Percentiles rank a stretch among this genome's conserved stretches.
These are phyloP conservation scores for Ogataea pignaliae DNA, from an alignment of 805 yeast genomes.

Conservation along the genomic window DNA sequence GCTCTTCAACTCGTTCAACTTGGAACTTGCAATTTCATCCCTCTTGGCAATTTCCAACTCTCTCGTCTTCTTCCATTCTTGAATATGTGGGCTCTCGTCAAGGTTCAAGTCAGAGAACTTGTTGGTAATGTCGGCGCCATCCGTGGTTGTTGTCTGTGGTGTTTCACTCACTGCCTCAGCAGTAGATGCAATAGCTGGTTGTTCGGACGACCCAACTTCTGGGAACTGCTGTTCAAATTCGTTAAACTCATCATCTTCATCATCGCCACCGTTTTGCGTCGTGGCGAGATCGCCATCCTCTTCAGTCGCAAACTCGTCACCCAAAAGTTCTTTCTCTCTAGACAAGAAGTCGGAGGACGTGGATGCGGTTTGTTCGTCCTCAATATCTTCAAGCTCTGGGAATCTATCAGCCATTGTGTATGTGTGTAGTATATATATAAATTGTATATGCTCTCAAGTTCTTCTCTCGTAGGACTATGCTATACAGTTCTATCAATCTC, in stretches of 20 bases:
- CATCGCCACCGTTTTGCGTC: constrained; percentile 39
- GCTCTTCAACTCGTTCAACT: constrained; percentile 60
- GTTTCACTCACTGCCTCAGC: constrained; percentile 8
- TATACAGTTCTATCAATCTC: constrained; percentile 1
- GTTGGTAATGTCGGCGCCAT: constrained; percentile 29
- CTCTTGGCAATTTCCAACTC: constrained; percentile 74
- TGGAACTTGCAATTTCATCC: constrained; percentile 64
- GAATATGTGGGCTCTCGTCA: constrained; percentile 54
- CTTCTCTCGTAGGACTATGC: too few relatives aligned
- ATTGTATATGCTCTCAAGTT: too few relatives aligned
- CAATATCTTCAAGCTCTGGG: constrained; percentile 59
- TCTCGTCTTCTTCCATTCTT: constrained; percentile 80
- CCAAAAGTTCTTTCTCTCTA: constrained; percentile 64
- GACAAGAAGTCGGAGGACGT: constrained; percentile 53
- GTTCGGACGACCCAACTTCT: constrained; percentile 39
- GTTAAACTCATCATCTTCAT: constrained; percentile 39
- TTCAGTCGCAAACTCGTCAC: constrained; percentile 68
- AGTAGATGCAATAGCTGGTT: constrained; percentile 5
- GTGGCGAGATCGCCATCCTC: constrained; percentile 47
- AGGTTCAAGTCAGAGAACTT: constrained; percentile 33
- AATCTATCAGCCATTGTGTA: constrained; percentile 64
- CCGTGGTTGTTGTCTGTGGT: constrained; percentile 1
- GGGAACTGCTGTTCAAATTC: constrained; percentile 60
- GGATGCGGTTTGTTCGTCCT: constrained; percentile 26
- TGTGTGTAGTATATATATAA: background rate